Evolutionary conservation across 2,329 filamentous ascomycete species (phyloP), one percentile per base, ranked within the genome.

Genomic region (Akanthomyces dipterigenus): DNA sequence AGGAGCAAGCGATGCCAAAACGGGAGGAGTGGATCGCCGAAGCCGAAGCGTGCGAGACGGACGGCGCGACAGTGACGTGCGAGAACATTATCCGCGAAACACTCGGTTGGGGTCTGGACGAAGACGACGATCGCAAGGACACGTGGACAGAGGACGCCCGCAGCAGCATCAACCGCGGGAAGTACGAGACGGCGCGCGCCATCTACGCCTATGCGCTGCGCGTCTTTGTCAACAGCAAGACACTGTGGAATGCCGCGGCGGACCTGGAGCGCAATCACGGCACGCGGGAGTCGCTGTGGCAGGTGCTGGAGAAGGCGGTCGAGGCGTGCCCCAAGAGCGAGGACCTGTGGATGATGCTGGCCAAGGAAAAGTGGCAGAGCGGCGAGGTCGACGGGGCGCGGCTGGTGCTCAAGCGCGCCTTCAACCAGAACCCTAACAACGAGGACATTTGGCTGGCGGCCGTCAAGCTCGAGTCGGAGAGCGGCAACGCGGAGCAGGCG

Each of bases 361-460:
- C 93, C 40, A 91, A 93, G 75, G 95, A 98, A 77, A 96, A 93
- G 71, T 95, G 91, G 90, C 86, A 95, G 70, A 85, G 89, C 2
- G 92, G 92, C 55, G 88, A 96, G 68, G 87, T 96, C 49, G 88
- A 96, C 71, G 91, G 91, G 64, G 93, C 95, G 14, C 85, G 95
- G 61, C 82, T 87, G 64, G 92, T 98, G 1, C 84, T 99, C 18
- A 93, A 87, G 31, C 86, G 88, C 65, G 95, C 93, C 5, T 99
- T 99, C 80, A 88, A 93, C 67, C 91, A 96, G 72, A 96, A 98
- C 68, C 91, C 91, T 1, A 93, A 96, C 73, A 97, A 96, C 76
- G 95, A 99, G 74, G 92, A 98, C 72, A 97, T 99, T 66, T 99
- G 95, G 89, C 87, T 97, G 53, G 90, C 93, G 18, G 95, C 95